Base-by-base conservation (phyloP, 805 yeast genomes). In the Candida ascalaphidarum region DNA sequence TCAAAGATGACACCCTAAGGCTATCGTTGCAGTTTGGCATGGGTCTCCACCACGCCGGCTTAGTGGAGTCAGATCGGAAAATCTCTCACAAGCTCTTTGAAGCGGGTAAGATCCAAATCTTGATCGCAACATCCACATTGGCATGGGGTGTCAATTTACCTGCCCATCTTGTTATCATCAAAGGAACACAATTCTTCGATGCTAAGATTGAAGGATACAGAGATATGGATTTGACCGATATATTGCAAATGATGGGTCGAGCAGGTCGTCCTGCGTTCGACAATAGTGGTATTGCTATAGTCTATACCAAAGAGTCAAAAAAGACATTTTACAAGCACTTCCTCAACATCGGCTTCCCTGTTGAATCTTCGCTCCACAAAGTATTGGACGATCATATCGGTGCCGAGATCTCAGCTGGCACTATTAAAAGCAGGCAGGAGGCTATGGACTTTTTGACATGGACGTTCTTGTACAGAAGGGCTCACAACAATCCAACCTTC, bases 91-190 rank as follows among this genome's bases (percentile, higher is more conserved):
- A 74, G 40, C 52, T 81, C 21, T 81, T 81, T 52, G 84, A 79
- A 32, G 54, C 63, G n/a, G 76, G 75, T 24, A 79, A 77, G 47
- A 69, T 81, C 27, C 92, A 81, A 52, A 70, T 81, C 24, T 62
- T 81, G 35, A 64, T 81, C 21, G 88, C 89, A 2, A 81, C 92
- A 0, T 77, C 85, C n/a, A 81, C 89, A 2, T 64, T 81, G 37
- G 89, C 92, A 0, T 81, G 89, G 89, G 89, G 89, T 52, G 89
- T 81, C 26, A 81, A 81, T 43, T 61, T 81, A 37, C 89, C 89
- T 1, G 89, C 92, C 0, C 81, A 80, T 53, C 58, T 81, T 39
- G 92, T 81, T 11, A 71, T 81, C 24, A 77, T 81, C 40, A 81
- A 81, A 50, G 89, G 89, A 17, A 81, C 92, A 0, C 74, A 68